phyloP scores from a whole-genome alignment of 164 flowering plant species.

The Taxillus chinensis region DNA sequence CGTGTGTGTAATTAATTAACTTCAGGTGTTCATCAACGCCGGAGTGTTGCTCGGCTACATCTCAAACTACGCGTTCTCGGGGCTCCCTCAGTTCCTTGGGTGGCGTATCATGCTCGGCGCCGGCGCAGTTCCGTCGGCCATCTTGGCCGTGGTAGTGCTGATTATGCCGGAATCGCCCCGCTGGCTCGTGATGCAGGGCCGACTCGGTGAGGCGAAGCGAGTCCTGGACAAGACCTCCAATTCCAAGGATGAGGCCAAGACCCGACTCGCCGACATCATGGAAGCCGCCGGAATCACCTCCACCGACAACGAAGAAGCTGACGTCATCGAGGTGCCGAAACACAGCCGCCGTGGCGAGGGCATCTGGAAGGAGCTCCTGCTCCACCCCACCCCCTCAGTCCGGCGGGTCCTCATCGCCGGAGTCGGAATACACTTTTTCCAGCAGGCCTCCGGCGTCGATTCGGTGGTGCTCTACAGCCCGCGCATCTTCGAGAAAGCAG shows the following conservation, averaged over 20 bases:
- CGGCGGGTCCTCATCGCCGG: slow-evolving; percentile 20
- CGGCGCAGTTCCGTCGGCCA: slow-evolving; percentile 15
- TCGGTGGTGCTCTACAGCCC: slow-evolving; percentile 27
- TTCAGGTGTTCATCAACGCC: slow-evolving; percentile 20
- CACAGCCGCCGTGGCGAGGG: slow-evolving; percentile 18
- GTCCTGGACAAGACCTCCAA: slow-evolving; percentile 24
- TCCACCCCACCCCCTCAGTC: slow-evolving; percentile 23
- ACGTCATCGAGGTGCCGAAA: slow-evolving; percentile 15
- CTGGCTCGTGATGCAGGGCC: slow-evolving; percentile 37
- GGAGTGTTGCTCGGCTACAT: slow-evolving; percentile 22
- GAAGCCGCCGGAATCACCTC: slow-evolving; percentile 24
- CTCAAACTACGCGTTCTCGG: slow-evolving; percentile 17
- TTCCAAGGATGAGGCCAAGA: slow-evolving; percentile 15
- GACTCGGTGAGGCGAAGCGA: slow-evolving; percentile 24
- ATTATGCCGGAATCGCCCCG: slow-evolving; percentile 41
- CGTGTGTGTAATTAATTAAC: too few relatives aligned
- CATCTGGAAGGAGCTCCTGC: slow-evolving; percentile 30
- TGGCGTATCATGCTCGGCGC: slow-evolving; percentile 28
- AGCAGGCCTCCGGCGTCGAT: slow-evolving; percentile 28
- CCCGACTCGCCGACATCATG: slow-evolving; percentile 22
- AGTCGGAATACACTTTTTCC: slow-evolving; percentile 30
- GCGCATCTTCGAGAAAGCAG: slow-evolving; percentile 20
- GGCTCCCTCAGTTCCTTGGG: slow-evolving; percentile 9
- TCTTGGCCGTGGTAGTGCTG: slow-evolving; percentile 12
- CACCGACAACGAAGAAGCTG: slow-evolving; percentile 6